These are phyloP conservation scores for Scheffersomyces stipitis DNA, from an alignment of 805 yeast species.

Conservation along the genomic window DNA sequence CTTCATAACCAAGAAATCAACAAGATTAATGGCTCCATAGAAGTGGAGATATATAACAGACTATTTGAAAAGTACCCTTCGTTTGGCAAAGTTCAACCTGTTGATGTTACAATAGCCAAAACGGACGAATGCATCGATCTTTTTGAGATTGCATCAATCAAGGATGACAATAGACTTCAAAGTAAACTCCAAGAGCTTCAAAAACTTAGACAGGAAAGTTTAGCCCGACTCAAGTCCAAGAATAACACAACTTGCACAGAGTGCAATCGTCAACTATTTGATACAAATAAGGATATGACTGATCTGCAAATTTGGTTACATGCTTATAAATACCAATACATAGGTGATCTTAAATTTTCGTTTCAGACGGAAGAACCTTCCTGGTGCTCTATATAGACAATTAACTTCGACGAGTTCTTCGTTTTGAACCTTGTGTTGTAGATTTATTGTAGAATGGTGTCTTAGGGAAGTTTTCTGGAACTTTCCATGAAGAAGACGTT, in stretches of 20 bases:
- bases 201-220: constrained; percentile 20
- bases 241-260: constrained; percentile 24
- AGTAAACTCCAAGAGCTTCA: constrained; percentile 18
- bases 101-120: constrained; percentile 7
- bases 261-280: constrained; percentile 34
- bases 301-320: constrained; percentile 47
- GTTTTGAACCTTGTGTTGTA: neutral
- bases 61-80: constrained; percentile 16
- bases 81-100: constrained; percentile 9
- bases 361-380: constrained; percentile 46
- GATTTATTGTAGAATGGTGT: constrained; percentile 19
- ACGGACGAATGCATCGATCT: constrained; percentile 12
- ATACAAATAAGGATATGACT: constrained; percentile 24
- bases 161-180: constrained; percentile 8
- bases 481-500: constrained; percentile 10
- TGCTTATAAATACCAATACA: constrained; percentile 37
- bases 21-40: constrained; percentile 19
- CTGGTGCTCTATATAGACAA: constrained; percentile 42
- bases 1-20: constrained; percentile 12
- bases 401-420: neutral
- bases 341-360: constrained; percentile 24
- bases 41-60: constrained; percentile 20
- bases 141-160: constrained; percentile 11
- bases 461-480: constrained; percentile 20
- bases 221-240: constrained; percentile 28